These are phyloP conservation scores for Rhodotorula graminis DNA, from an alignment of 768 basidiomycete species.

Conservation along the genomic window DNA sequence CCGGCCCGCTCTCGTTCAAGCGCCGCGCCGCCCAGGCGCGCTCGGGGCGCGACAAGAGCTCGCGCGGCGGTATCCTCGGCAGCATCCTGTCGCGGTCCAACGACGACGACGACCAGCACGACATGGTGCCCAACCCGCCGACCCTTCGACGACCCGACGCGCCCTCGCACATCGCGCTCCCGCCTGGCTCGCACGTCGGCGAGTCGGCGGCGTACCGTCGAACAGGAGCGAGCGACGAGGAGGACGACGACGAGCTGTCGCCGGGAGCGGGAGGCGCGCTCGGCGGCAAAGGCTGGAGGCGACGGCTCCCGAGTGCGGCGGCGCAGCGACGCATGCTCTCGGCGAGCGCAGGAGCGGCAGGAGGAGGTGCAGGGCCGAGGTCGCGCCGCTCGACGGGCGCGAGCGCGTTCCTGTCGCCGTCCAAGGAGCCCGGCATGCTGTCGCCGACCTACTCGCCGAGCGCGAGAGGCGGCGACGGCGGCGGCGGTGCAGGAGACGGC, in stretches of 20 bases:
- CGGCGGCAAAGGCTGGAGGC: background rate
- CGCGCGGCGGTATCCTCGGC: background rate
- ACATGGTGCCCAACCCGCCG: conserved; percentile 1
- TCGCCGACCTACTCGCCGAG: background rate
- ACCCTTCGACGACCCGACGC: background rate
- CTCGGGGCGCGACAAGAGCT: background rate
- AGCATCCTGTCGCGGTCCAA: conserved; percentile 1
- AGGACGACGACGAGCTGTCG: conserved; percentile 10
- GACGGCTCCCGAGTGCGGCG: background rate
- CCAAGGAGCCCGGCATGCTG: background rate
- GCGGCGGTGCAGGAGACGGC: background rate
- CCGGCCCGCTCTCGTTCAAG: conserved; percentile 15
- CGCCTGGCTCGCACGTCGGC: background rate
- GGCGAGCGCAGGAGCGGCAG: background rate
- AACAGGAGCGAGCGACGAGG: conserved; percentile 7
- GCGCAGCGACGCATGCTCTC: background rate
- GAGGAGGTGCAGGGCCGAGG: background rate
- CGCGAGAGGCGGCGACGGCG: background rate
- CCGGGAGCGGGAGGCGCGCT: background rate
- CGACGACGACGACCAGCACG: background rate
- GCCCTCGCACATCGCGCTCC: background rate
- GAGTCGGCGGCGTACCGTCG: background rate
- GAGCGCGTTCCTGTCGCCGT: conserved; percentile 7
- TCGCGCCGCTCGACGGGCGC: background rate
- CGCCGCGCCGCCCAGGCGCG: conserved; percentile 3